These are phyloP conservation scores for Claviceps cyperi DNA, from an alignment of 2,329 filamentous ascomycete species.

Conservation along the genomic window DNA sequence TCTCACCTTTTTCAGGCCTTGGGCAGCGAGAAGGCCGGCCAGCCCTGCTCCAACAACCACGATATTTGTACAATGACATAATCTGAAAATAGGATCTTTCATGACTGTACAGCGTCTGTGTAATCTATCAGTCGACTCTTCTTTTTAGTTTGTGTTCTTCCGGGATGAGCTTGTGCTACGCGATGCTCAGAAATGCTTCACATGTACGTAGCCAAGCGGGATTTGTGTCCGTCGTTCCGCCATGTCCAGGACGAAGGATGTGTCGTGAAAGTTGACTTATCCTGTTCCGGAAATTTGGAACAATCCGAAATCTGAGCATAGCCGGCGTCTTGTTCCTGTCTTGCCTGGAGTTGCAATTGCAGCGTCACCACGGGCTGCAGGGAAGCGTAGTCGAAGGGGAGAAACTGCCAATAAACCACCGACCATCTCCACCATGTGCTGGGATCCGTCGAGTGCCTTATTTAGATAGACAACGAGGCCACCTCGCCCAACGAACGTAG, in stretches of 20 bases:
- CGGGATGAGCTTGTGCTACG: not conserved
- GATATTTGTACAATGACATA: constrained; percentile 10
- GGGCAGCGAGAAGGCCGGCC: constrained; percentile 22
- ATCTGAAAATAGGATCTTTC: too few relatives aligned
- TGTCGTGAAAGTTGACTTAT: too few relatives aligned
- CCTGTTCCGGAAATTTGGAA: too few relatives aligned
- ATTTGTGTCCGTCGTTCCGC: not conserved
- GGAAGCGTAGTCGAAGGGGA: not conserved
- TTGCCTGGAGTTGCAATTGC: not conserved
- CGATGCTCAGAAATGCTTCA: not conserved
- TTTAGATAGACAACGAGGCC: too few relatives aligned
- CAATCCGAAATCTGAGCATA: too few relatives aligned
- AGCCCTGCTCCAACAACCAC: constrained; percentile 24
- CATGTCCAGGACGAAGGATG: too few relatives aligned
- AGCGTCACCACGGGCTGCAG: not conserved
- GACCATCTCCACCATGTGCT: too few relatives aligned
- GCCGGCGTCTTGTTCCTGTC: not conserved
- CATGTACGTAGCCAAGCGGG: not conserved
- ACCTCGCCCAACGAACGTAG: too few relatives aligned
- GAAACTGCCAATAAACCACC: not conserved
- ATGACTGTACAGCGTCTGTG: too few relatives aligned
- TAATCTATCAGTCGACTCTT: not conserved
- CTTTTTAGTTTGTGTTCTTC: not conserved
- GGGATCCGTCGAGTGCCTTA: too few relatives aligned
- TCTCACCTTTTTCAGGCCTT: constrained; percentile 21